phyloP scores from a whole-genome alignment of 371 early-diverging fungal species.

The Apophysomyces variabilis region DNA sequence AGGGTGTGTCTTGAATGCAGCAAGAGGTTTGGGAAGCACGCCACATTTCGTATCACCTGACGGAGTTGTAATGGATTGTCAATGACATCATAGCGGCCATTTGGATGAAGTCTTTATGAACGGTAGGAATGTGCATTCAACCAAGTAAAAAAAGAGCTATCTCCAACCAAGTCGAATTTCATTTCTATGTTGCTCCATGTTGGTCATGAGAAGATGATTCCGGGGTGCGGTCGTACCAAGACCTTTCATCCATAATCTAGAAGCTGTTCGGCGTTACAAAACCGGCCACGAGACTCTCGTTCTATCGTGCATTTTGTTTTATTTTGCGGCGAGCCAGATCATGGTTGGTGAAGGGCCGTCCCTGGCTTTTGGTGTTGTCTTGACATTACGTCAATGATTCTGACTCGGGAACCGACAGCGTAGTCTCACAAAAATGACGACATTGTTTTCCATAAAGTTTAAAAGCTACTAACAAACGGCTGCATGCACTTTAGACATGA shows the following conservation, averaged over 20 bases:
- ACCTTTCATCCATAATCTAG: background rate
- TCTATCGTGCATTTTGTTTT: background rate
- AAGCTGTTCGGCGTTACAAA: conserved; percentile 10
- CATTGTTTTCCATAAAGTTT: background rate
- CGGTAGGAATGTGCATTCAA: background rate
- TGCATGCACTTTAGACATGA: background rate
- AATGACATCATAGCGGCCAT: conserved; percentile 7
- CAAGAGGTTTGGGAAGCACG: conserved; percentile 6
- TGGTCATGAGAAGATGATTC: background rate
- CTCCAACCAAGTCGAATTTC: background rate
- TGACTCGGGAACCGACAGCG: background rate
- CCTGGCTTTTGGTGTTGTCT: background rate
- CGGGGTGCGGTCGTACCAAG: conserved; percentile 5
- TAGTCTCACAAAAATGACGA: too few relatives aligned
- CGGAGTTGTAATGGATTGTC: conserved; percentile 2
- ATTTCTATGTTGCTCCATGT: background rate
- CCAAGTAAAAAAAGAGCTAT: background rate
- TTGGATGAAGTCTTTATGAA: background rate
- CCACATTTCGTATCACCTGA: conserved; percentile 8
- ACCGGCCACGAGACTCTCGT: background rate
- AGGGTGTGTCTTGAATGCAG: conserved; percentile 3
- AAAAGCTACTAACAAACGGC: background rate
- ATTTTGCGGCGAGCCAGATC: background rate
- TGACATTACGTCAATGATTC: conserved; percentile 1
- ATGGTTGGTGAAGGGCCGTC: background rate